These are phyloP conservation scores for Ascoidea rubescens DNA, from an alignment of 805 yeast species.

Conservation along the genomic window DNA sequence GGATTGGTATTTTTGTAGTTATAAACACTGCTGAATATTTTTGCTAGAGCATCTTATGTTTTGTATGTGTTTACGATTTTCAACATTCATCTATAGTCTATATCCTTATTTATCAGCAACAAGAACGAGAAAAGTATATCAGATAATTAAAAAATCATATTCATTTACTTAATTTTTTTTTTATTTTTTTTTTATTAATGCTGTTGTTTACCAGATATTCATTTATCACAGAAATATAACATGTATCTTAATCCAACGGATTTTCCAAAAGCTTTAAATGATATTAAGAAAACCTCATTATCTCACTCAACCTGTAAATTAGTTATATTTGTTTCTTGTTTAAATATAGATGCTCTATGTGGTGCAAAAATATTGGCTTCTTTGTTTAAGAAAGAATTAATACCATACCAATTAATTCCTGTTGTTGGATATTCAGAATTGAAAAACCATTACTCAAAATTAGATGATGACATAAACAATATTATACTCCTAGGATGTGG, in stretches of 20 bases:
- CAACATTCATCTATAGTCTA: no score
- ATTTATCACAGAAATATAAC: background rate
- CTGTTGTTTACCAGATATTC: no score
- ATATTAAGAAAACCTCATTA: conserved; percentile 54
- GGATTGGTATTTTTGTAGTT: no score
- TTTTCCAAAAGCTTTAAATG: conserved; percentile 53
- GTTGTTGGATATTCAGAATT: conserved; percentile 85
- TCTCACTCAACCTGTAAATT: conserved; percentile 89
- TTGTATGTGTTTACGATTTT: no score
- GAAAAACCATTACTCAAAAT: conserved; percentile 39
- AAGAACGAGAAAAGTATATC: no score
- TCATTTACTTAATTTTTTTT: no score
- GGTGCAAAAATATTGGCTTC: conserved; percentile 65
- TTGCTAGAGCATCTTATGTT: no score
- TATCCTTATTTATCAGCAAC: no score
- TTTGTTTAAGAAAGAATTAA: conserved; percentile 63
- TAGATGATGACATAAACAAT: conserved; percentile 66
- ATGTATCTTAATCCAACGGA: conserved; percentile 71
- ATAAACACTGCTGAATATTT: no score
- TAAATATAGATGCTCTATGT: conserved; percentile 85
- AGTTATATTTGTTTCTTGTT: conserved; percentile 78
- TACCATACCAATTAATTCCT: conserved; percentile 82
- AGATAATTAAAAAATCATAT: no score
- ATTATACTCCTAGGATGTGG: conserved; percentile 87
- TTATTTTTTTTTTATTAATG: no score